Evolutionary conservation across 495 filamentous ascomycete genomes (phyloP).

Genomic region (Aspergillus carlsbadensis): DNA sequence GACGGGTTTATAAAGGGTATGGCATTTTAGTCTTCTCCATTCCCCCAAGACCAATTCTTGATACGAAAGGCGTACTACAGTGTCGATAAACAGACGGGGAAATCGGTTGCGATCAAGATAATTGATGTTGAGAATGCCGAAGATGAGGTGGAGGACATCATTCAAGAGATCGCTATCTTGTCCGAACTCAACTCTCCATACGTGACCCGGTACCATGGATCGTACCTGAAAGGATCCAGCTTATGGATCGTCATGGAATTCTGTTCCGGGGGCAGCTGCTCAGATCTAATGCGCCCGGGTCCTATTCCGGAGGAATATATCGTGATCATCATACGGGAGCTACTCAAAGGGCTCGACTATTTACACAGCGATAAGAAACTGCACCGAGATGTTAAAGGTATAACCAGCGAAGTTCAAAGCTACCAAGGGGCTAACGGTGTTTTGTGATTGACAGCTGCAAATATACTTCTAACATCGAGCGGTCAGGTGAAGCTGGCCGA

Average conservation of each 20-base stretch:
- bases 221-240: slow-evolving; percentile 90
- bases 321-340: slow-evolving; percentile 85
- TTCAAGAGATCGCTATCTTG: slow-evolving; percentile 95
- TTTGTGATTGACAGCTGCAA: slow-evolving; percentile 71
- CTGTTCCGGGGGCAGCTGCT: slow-evolving; percentile 89
- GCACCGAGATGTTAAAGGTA: slow-evolving; percentile 96
- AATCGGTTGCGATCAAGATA: slow-evolving; percentile 89
- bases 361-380: slow-evolving; percentile 93
- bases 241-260: slow-evolving; percentile 99
- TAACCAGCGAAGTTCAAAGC: not conserved
- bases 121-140: slow-evolving; percentile 98
- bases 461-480: slow-evolving; percentile 79
- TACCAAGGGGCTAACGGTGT: slow-evolving; percentile 20
- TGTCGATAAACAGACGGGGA: slow-evolving; percentile 79
- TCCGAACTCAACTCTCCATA: slow-evolving; percentile 91
- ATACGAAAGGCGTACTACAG: slow-evolving; percentile 37
- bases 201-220: slow-evolving; percentile 96
- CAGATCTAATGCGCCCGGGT: slow-evolving; percentile 88
- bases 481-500: slow-evolving; percentile 97
- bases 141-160: slow-evolving; percentile 98
- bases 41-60: not conserved
- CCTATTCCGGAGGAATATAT: slow-evolving; percentile 93
- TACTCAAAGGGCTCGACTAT: slow-evolving; percentile 88
- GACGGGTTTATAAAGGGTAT: slow-evolving; percentile 94
- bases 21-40: slow-evolving; percentile 26